A percentile compares a stretch with the other conserved stretches of the same genome.
Conservation (phyloP, 2,329 filamentous ascomycete genomes). For the Aspergillus tanneri region DNA sequence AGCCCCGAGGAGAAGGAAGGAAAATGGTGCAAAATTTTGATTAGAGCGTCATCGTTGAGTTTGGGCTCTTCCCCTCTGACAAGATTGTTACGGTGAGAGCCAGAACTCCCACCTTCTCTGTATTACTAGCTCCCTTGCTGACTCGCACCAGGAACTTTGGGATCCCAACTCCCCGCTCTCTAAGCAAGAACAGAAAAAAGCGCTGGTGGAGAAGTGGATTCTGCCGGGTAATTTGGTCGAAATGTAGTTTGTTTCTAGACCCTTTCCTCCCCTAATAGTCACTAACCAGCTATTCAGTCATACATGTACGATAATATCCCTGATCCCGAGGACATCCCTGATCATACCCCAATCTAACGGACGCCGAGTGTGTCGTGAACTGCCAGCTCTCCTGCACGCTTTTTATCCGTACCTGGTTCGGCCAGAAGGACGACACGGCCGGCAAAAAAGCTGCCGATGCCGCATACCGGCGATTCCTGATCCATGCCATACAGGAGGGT, state of each 20-base stretch:
- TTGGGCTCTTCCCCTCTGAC: too few species aligned
- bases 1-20: too few species aligned
- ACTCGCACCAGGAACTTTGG: too few species aligned
- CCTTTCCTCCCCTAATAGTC: too few species aligned
- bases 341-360: conserved; percentile 8
- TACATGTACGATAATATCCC: too few species aligned
- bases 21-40: too few species aligned
- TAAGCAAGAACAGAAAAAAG: conserved; percentile 12
- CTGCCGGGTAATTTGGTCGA: conserved; percentile 16
- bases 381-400: conserved; percentile 8
- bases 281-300: too few species aligned
- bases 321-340: conserved; percentile 12
- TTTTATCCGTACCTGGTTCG: conserved; percentile 22
- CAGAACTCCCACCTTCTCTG: too few species aligned
- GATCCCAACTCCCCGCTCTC: conserved; percentile 14
- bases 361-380: conserved; percentile 10
- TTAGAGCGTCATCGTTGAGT: too few species aligned
- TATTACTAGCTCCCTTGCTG: too few species aligned
- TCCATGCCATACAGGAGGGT: conserved; percentile 3
- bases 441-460: conserved; percentile 15
- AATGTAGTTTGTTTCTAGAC: conserved; percentile 7
- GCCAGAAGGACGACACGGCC: conserved; percentile 4
- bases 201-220: conserved; percentile 18
- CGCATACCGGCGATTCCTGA: conserved; percentile 10
- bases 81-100: too few species aligned